Percentiles rank a stretch among this genome's conserved stretches.
Evolutionary conservation across 495 filamentous ascomycete species (phyloP).

Genomic region (Sphaerosporella brunnea): DNA sequence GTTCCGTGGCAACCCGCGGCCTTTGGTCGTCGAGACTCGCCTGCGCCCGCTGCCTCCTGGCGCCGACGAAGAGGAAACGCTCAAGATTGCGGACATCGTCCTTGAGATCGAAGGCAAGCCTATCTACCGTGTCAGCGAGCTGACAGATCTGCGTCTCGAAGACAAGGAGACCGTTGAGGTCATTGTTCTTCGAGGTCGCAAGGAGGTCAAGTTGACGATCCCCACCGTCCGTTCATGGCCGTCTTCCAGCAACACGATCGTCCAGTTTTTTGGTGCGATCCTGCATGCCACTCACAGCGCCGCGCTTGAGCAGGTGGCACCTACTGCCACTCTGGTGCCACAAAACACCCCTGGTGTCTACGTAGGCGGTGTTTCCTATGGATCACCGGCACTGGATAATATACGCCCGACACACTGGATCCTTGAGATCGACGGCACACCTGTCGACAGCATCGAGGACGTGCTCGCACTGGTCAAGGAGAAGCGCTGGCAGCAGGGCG

Average conservation of each 20-base stretch:
- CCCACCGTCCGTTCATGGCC: slow-evolving; percentile 20
- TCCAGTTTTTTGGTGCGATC: slow-evolving; percentile 27
- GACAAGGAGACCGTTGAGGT: slow-evolving; percentile 24
- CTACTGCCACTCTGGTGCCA: slow-evolving; percentile 17
- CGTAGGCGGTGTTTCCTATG: slow-evolving; percentile 27
- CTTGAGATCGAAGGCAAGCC: slow-evolving; percentile 25
- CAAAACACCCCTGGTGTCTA: slow-evolving; percentile 20
- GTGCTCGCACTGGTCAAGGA: slow-evolving; percentile 16
- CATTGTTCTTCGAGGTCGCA: slow-evolving; percentile 24
- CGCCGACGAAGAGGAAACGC: slow-evolving; percentile 16
- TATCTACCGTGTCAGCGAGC: slow-evolving; percentile 22
- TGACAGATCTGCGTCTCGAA: slow-evolving; percentile 21
- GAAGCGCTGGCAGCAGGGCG: slow-evolving; percentile 23
- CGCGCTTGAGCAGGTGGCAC: slow-evolving; percentile 22
- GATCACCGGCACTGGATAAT: slow-evolving; percentile 25
- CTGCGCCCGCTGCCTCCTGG: slow-evolving; percentile 15
- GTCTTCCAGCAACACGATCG: slow-evolving; percentile 18
- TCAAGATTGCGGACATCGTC: slow-evolving; percentile 24
- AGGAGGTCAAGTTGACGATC: slow-evolving; percentile 22
- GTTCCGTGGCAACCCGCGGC: slow-evolving; percentile 23
- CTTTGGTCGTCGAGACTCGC: slow-evolving; percentile 24
- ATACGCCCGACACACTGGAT: slow-evolving; percentile 26
- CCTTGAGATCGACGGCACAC: slow-evolving; percentile 21
- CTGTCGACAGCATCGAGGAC: slow-evolving; percentile 18
- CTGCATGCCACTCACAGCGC: slow-evolving; percentile 24